Base-by-base conservation (phyloP, 805 yeast genomes). In the Candida sithepensis region DNA sequence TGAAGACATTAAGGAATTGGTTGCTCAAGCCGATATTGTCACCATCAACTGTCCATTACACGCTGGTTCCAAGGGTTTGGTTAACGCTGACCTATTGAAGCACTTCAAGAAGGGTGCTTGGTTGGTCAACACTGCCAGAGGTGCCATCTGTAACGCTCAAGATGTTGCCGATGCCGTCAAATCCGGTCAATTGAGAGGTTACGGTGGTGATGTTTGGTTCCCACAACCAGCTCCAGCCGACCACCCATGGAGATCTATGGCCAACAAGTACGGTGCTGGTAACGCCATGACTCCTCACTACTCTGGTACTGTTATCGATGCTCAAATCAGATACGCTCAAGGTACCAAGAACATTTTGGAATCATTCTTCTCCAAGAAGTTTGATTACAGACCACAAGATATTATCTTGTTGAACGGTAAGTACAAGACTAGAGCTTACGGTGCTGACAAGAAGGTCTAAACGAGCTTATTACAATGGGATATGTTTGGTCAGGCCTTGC, bases 281-380 rank as follows among this genome's bases (percentile, higher is more conserved):
- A 86, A 87, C 58, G 92, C 91, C 45, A 85, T 86, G 92, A 84
- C 89, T 44, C 90, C 91, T 19, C 94, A 85, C 63, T 78, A 82
- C 56, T 81, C 88, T 45, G 94, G 95, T 52, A 82, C 92, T 22
- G 81, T 88, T 39, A 70, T 86, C 56, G 92, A 86, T 65, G 92
- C 95, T 33, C 94, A 86, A 70, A 71, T 72, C 37, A 75, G 94
- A 60, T 86, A 86, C 58, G 80, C 92, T 16, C 68, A 67, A 22
- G 95, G 95, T 44, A 82, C 82, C 34, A 77, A 81, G 71, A 71
- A 71, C 55, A 85, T 86, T 58, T 75, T 86, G 65, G 72, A 75
- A 47, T 74, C 81, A 28, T 85, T 78, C 71, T 79, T 86, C 67
- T 59, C 77, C 45, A 79, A 81, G 43, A 82, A 78, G 63, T 64